Evolutionary conservation across 202 grass and related monocot genomes (phyloP), one percentile per base, ranked within the genome.

Genomic region (Brachypodium distachyon): DNA sequence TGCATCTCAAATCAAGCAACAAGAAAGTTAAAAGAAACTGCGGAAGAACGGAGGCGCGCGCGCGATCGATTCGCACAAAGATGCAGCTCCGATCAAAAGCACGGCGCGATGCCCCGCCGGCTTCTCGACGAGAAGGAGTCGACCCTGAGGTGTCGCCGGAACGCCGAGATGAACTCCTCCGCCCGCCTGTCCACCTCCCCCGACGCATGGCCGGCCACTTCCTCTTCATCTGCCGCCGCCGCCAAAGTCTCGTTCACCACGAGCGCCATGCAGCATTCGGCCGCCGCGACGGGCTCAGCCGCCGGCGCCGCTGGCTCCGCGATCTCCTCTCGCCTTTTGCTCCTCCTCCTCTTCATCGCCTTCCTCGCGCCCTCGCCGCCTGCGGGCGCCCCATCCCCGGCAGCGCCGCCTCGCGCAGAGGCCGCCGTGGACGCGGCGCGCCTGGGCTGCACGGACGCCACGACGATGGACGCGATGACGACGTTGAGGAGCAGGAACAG

Each of bases 121-220:
- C 29, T 37, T 38, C 43, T 55, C 3, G 93, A 92, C 40, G 93
- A 89, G 59, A 60, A 89, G 38, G 95, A 92, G 42, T 98, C 95
- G 66, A 88, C 79, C 77, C 82, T 84, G 61, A 98, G 87, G 50
- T 94, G 95, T 81, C 72, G 87, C 54, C 89, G 76, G 76, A 98
- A 98, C 32, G 91, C 91, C 36, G 68, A 72, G 59, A 98, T 98
- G 82, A 95, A 98, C 67, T 88, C 95, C 77, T 98, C 95, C 28
- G 85, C 91, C 26, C 95, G 77, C 67, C 71, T 85, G 61, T 98
- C 80, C 80, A 98, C 73, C 87, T 97, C 95, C 69, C 86, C 91
- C 4, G 77, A 72, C 9, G 76, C 87, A 2, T 54, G 66, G 39
- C 33, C 74, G 5, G 46, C 33, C 23, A 2, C 84, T 1, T 79